Conservation (phyloP, 495 filamentous ascomycete species). For the Talaromyces ruber region DNA sequence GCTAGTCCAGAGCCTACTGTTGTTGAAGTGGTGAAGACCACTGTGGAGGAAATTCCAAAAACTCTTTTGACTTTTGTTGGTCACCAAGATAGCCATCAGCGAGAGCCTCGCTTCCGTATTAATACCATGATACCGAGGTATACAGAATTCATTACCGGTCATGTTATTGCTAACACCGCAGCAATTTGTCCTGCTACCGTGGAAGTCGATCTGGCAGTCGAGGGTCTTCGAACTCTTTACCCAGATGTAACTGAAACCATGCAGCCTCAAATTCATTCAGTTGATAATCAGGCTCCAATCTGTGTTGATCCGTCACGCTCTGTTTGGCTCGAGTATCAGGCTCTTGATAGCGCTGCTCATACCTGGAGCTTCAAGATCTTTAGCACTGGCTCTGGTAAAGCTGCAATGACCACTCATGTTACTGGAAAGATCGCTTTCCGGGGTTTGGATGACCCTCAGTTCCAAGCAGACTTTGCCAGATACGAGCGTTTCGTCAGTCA, state of each 20-base stretch:
- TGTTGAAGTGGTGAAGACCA: not conserved
- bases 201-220: constrained; percentile 37
- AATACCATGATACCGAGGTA: constrained; percentile 34
- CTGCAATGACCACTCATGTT: constrained; percentile 22
- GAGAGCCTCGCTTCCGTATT: constrained; percentile 32
- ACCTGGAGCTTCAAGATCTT: not conserved
- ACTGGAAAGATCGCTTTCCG: constrained; percentile 26
- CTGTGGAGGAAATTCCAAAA: not conserved
- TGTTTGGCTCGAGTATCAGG: constrained; percentile 24
- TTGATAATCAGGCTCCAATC: constrained; percentile 32
- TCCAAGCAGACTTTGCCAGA: constrained; percentile 27
- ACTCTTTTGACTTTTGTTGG: constrained; percentile 27
- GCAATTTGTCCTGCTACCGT: constrained; percentile 40
- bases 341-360: not conserved
- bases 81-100: constrained; percentile 28
- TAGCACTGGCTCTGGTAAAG: not conserved
- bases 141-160: constrained; percentile 25
- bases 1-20: not conserved
- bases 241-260: constrained; percentile 15
- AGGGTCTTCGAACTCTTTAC: constrained; percentile 30
- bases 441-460: constrained; percentile 15
- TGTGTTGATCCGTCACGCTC: constrained; percentile 26
- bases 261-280: constrained; percentile 25
- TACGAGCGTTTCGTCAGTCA: constrained; percentile 35
- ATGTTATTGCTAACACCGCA: constrained; percentile 36